Evolutionary conservation across 2,329 filamentous ascomycete genomes (phyloP).

Genomic region (Pestalotiopsis sp.): DNA sequence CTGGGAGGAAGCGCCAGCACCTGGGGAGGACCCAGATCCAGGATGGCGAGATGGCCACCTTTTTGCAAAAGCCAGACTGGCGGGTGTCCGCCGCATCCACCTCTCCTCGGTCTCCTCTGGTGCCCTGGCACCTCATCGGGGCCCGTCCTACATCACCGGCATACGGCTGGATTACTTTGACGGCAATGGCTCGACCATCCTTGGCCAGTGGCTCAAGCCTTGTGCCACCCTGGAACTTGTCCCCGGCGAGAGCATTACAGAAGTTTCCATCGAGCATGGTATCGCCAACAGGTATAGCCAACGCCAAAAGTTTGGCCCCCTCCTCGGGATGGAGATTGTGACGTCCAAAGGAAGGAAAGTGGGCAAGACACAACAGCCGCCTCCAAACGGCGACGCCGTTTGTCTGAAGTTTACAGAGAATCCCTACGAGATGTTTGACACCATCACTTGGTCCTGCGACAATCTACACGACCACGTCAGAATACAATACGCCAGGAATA

Average conservation of each 20-base stretch:
- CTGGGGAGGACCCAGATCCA: neutral
- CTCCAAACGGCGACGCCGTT: constrained; percentile 13
- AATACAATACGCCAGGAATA: constrained; percentile 12
- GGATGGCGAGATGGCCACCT: constrained; percentile 16
- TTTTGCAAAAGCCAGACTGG: constrained; percentile 17
- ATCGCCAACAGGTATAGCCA: constrained; percentile 16
- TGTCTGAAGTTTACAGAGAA: constrained; percentile 19
- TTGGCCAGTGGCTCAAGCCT: constrained; percentile 23
- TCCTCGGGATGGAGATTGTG: constrained; percentile 15
- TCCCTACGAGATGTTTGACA: constrained; percentile 19
- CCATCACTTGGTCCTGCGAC: constrained; percentile 21
- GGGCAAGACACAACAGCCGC: neutral
- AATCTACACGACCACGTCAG: constrained; percentile 22
- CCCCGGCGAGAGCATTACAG: constrained; percentile 16
- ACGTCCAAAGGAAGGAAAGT: constrained; percentile 15
- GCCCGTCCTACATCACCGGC: constrained; percentile 16
- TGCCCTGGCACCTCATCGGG: neutral
- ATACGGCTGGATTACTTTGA: constrained; percentile 22
- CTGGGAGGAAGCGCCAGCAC: too few species aligned
- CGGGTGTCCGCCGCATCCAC: constrained; percentile 16
- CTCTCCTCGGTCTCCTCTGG: constrained; percentile 14
- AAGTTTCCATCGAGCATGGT: constrained; percentile 21
- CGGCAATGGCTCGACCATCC: constrained; percentile 15
- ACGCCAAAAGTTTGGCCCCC: constrained; percentile 17
- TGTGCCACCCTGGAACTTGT: constrained; percentile 15